Percentiles rank a stretch among this genome's conserved stretches.
These are phyloP conservation scores for Sporothrix sp. DNA, from an alignment of 2,329 filamentous ascomycete genomes.

Conservation along the genomic window DNA sequence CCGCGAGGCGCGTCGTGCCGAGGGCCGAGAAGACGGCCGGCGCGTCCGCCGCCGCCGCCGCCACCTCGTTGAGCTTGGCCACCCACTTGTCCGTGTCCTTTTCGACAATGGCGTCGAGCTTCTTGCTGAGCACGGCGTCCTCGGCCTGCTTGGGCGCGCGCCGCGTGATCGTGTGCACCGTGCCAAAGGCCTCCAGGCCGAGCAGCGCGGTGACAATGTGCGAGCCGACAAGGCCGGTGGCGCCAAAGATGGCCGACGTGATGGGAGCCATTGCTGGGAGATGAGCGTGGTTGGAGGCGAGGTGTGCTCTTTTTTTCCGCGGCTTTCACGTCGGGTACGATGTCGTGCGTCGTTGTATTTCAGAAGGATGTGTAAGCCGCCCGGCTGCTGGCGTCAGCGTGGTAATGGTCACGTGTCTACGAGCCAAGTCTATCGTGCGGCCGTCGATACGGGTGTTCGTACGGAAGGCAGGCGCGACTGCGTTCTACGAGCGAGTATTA, in stretches of 20 bases:
- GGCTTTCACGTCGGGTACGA: too few species aligned
- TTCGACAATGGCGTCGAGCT: conserved; percentile 57
- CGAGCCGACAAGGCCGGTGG: conserved; percentile 60
- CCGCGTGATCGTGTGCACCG: conserved; percentile 56
- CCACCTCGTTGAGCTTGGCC: conserved; percentile 42
- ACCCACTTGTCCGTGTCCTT: conserved; percentile 62
- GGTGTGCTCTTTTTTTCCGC: too few species aligned
- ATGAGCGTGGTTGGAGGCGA: background rate
- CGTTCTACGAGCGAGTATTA: too few species aligned
- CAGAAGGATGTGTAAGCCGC: too few species aligned
- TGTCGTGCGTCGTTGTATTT: too few species aligned
- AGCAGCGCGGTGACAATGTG: conserved; percentile 63
- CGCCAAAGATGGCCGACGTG: conserved; percentile 43
- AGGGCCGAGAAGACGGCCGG: conserved; percentile 65
- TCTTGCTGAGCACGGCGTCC: conserved; percentile 47
- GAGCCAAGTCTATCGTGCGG: too few species aligned
- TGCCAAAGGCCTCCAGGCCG: conserved; percentile 38
- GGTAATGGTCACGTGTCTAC: too few species aligned
- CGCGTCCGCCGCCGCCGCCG: conserved; percentile 44
- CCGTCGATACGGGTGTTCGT: too few species aligned
- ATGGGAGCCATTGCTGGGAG: conserved; percentile 7
- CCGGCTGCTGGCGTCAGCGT: too few species aligned
- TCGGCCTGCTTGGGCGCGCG: conserved; percentile 47
- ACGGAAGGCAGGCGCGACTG: too few species aligned
- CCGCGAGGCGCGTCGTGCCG: conserved; percentile 66